Evolutionary conservation across 139 green algal genomes (phyloP).

Genomic region (Chlorella ohadii): DNA sequence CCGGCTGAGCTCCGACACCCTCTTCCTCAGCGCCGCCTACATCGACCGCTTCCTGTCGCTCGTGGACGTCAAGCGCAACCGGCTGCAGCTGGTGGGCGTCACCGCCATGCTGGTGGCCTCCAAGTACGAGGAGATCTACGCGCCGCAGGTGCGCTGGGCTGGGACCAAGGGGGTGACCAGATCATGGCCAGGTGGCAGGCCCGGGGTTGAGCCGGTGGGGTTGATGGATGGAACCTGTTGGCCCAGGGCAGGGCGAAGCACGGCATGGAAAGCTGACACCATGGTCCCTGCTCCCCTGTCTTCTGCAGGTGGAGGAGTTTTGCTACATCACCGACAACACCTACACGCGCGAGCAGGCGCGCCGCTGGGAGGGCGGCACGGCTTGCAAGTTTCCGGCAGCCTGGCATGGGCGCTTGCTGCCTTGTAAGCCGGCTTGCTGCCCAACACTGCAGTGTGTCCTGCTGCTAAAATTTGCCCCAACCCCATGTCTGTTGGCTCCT

Average conservation of each 20-base stretch:
- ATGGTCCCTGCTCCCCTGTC: not conserved
- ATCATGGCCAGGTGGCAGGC: no score
- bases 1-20: constrained; percentile 90
- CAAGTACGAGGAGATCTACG: constrained; percentile 99
- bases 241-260: no score
- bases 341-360: constrained; percentile 88
- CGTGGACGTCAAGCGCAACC: constrained; percentile 52
- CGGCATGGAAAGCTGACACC: no score
- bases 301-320: constrained; percentile 80
- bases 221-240: no score
- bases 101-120: constrained; percentile 93
- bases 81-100: constrained; percentile 89
- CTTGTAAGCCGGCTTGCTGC: not conserved
- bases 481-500: not conserved
- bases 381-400: no score
- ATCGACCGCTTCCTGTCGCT: constrained; percentile 91
- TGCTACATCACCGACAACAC: constrained; percentile 99
- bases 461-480: not conserved
- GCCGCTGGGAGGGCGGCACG: no score
- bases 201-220: no score
- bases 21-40: constrained; percentile 90
- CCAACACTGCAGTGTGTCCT: not conserved
- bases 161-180: no score
- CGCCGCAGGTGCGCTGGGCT: constrained; percentile 34
- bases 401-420: not conserved